These are phyloP conservation scores for Yamadazyma membranifaciens DNA, from an alignment of 1,139 yeast genomes.

Conservation along the genomic window DNA sequence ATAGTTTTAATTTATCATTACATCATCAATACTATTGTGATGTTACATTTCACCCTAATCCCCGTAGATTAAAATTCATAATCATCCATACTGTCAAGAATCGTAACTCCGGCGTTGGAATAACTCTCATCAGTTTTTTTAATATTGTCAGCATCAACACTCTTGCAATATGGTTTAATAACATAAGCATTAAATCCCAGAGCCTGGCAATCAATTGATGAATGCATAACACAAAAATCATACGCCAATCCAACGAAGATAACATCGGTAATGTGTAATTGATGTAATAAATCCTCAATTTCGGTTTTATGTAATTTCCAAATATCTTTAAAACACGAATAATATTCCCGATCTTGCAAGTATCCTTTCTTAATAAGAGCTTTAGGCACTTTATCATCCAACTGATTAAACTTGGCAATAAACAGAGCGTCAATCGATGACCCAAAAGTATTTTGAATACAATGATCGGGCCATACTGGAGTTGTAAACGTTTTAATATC, in stretches of 20 bases:
- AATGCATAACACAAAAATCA: constrained; percentile 79
- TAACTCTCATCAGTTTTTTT: constrained; percentile 29
- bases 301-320: constrained; percentile 77
- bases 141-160: constrained; percentile 34
- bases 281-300: constrained; percentile 46
- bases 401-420: constrained; percentile 21
- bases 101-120: constrained; percentile 25
- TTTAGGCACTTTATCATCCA: constrained; percentile 25
- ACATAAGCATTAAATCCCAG: constrained; percentile 66
- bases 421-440: constrained; percentile 57
- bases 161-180: constrained; percentile 46
- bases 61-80: constrained; percentile 7
- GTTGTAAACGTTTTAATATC: constrained; percentile 32
- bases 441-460: constrained; percentile 71
- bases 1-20: too few species aligned
- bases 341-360: constrained; percentile 72
- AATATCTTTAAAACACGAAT: constrained; percentile 82
- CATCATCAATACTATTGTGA: too few species aligned
- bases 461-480: constrained; percentile 88
- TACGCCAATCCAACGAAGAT: constrained; percentile 80
- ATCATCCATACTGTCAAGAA: constrained; percentile 16
- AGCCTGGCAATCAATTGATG: constrained; percentile 66
- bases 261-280: constrained; percentile 54
- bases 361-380: constrained; percentile 67
- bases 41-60: neutral